phyloP scores from a whole-genome alignment of 345 rosid genomes.

The Corymbia maculata region DNA sequence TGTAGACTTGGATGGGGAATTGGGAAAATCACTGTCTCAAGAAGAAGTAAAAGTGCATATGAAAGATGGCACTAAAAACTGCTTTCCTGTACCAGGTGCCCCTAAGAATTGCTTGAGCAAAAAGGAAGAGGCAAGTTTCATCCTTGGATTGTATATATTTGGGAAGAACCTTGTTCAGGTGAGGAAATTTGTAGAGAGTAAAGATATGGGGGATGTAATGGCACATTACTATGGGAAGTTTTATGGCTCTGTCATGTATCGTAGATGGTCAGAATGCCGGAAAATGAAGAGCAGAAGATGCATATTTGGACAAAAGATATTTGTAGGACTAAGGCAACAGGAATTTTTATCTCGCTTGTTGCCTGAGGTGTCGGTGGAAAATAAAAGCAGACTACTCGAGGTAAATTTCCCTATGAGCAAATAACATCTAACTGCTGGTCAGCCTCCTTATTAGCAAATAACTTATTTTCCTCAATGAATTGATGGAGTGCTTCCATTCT shows the following conservation, averaged over 20 bases:
- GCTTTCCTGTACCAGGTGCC: slow-evolving; percentile 27
- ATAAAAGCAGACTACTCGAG: slow-evolving; percentile 24
- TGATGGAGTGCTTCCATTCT: not conserved
- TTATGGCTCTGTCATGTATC: slow-evolving; percentile 30
- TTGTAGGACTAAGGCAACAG: slow-evolving; percentile 43
- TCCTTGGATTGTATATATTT: slow-evolving; percentile 54
- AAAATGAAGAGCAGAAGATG: slow-evolving; percentile 31
- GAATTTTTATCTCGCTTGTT: slow-evolving; percentile 47
- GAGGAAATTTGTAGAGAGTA: slow-evolving; percentile 33
- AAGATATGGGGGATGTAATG: slow-evolving; percentile 35
- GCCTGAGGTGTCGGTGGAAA: slow-evolving; percentile 21
- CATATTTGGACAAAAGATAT: slow-evolving; percentile 39
- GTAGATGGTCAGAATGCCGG: slow-evolving; percentile 48
- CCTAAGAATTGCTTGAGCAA: slow-evolving; percentile 17
- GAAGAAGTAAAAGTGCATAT: slow-evolving; percentile 1
- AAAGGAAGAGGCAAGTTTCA: slow-evolving; percentile 25
- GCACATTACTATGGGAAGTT: slow-evolving; percentile 50
- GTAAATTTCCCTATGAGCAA: slow-evolving; percentile 8
- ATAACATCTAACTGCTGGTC: not conserved
- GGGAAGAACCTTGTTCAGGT: slow-evolving; percentile 49
- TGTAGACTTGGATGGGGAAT: not conserved
- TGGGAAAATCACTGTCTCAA: not conserved
- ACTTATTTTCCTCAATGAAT: not conserved
- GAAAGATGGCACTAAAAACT: slow-evolving; percentile 1
- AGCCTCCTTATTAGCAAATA: not conserved